Evolutionary conservation across 345 rosid genomes (phyloP).

Genomic region (Microthlaspi erraticum): DNA sequence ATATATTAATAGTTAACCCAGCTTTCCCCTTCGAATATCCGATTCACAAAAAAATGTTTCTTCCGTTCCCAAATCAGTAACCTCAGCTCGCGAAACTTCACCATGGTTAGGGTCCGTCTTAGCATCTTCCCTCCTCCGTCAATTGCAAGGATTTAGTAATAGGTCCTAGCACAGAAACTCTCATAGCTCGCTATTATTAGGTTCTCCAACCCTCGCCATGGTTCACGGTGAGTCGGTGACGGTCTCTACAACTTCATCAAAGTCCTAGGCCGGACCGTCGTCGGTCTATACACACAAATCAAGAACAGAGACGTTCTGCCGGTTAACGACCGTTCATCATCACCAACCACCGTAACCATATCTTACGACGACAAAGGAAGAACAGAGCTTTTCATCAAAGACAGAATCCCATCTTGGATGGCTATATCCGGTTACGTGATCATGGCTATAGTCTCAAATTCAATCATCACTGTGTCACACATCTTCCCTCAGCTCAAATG

Average conservation of each 20-base stretch:
- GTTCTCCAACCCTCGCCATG: too few species aligned
- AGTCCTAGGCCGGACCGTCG: conserved; percentile 55
- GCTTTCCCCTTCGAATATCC: too few species aligned
- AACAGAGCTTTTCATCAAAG: conserved; percentile 63
- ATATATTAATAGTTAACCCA: too few species aligned
- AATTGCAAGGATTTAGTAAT: too few species aligned
- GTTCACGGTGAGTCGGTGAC: too few species aligned
- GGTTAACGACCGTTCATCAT: conserved; percentile 40
- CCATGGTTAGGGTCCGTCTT: too few species aligned
- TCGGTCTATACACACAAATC: conserved; percentile 49
- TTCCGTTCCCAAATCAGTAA: too few species aligned
- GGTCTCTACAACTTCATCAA: conserved; percentile 68
- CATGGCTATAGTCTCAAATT: conserved; percentile 56
- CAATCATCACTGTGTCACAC: conserved; percentile 51
- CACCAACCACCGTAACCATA: conserved; percentile 32
- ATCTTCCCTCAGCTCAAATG: conserved; percentile 69
- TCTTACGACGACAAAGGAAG: conserved; percentile 66
- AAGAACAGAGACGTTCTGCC: conserved; percentile 52
- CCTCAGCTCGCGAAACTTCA: too few species aligned
- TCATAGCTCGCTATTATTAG: too few species aligned
- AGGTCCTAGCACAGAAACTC: too few species aligned
- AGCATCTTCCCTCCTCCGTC: too few species aligned
- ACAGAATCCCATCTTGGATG: conserved; percentile 67
- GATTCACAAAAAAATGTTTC: too few species aligned
- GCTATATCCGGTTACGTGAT: conserved; percentile 54